phyloP scores from a whole-genome alignment of 345 rosid species.

The Gossypium anomalum region DNA sequence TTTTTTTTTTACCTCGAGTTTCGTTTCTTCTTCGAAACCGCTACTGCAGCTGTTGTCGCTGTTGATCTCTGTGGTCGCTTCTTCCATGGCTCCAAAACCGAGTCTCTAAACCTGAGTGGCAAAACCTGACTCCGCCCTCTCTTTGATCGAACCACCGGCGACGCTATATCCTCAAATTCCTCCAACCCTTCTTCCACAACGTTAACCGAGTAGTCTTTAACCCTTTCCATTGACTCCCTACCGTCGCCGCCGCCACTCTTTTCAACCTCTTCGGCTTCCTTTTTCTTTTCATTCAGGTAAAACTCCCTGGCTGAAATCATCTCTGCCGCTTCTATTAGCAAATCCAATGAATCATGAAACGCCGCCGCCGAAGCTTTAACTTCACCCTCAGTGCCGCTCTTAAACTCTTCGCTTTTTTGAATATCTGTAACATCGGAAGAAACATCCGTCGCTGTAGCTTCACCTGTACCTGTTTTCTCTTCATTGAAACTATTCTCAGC shows the following conservation, averaged over 20 bases:
- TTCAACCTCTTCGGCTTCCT: neutral
- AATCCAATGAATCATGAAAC: constrained; percentile 18
- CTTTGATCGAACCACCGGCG: constrained; percentile 35
- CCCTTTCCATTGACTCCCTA: neutral
- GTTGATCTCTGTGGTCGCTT: constrained; percentile 19
- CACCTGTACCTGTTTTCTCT: neutral
- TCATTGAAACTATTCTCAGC: constrained; percentile 23
- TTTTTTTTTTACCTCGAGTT: constrained; percentile 12
- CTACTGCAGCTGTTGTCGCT: neutral
- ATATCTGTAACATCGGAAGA: constrained; percentile 22
- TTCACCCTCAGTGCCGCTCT: neutral
- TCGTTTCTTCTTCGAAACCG: constrained; percentile 19
- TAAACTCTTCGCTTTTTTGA: constrained; percentile 7
- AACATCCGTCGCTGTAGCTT: constrained; percentile 7
- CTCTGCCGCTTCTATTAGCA: constrained; percentile 42
- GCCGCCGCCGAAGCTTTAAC: constrained; percentile 7
- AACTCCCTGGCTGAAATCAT: constrained; percentile 21
- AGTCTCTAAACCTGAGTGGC: constrained; percentile 45
- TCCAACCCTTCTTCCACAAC: constrained; percentile 8
- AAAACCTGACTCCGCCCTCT: constrained; percentile 39
- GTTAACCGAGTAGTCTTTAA: neutral
- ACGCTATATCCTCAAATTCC: constrained; percentile 12
- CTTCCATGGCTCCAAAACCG: constrained; percentile 36
- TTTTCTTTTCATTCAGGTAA: neutral
- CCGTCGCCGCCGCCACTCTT: neutral